Base-by-base conservation (phyloP, 441 rosid genomes). In the Eutrema salsugineum region DNA sequence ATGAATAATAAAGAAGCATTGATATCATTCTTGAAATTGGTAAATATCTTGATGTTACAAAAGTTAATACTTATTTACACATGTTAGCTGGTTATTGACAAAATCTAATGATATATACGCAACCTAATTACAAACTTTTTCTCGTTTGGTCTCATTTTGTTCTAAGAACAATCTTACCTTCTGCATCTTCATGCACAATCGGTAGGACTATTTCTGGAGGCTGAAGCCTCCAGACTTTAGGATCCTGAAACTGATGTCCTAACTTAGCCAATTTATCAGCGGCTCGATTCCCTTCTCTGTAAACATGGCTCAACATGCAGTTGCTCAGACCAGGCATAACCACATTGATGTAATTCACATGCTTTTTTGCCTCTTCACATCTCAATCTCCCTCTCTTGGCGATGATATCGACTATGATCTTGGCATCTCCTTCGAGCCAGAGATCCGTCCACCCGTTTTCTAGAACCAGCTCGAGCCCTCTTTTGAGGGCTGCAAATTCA, bases 361-460 rank as follows among this genome's bases (percentile, higher is more conserved):
- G 84, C 48, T 68, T 83, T 19, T 63, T 83, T 38, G 83, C 67
- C 63, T 86, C 83, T 30, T 66, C 79, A 53, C 88, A 82, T 75
- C 64, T 89, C 56, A 87, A 84, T 48, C 44, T 54, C 65, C 86
- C 85, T 66, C 74, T 82, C 56, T 80, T 70, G 64, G 63, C 59
- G 42, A 86, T 78, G 46, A 85, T 81, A 12, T 91, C 97, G 20
- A 91, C 78, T 70, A 90, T 76, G 46, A 84, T 66, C 77, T 84
- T 87, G 11, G 87, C 87, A 60, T 94, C 97, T 8, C 96, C 95
- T 82, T 94, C 93, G 0, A 90, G 87, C 95, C 97, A 94, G 3
- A 91, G 78, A 30, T 86, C 74, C 4, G 61, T 80, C 93, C 88
- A 88, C 1, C 91, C 91, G 35, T 93, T 83, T 70, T 93, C 96